Evolutionary conservation across 331 rosid species (phyloP).

Genomic region (Stylosanthes scabra): DNA sequence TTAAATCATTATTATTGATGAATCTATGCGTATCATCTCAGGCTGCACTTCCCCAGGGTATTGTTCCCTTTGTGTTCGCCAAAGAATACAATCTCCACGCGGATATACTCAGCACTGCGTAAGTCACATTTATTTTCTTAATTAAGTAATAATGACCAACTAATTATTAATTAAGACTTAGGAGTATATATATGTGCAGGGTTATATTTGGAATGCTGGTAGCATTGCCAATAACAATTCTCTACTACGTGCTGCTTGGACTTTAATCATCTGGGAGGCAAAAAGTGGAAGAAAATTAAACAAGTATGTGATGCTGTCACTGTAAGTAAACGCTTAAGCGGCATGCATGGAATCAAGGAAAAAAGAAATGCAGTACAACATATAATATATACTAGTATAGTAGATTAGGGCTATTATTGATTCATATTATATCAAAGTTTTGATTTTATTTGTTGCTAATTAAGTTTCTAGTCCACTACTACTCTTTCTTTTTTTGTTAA

Average conservation of each 20-base stretch:
- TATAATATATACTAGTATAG: constrained; percentile 32
- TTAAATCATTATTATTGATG: not conserved
- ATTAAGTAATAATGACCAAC: too few species aligned
- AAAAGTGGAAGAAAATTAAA: constrained; percentile 32
- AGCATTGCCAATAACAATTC: constrained; percentile 94
- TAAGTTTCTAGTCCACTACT: not conserved
- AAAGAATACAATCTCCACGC: constrained; percentile 97
- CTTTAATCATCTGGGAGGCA: too few species aligned
- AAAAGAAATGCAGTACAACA: constrained; percentile 18
- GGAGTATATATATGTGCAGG: constrained; percentile 53
- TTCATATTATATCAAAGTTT: constrained; percentile 32
- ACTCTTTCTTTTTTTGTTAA: constrained; percentile 6
- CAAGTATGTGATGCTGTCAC: not conserved
- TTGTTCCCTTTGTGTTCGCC: constrained; percentile 97
- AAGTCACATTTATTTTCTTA: constrained; percentile 32
- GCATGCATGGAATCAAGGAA: constrained; percentile 23
- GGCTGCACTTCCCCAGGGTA: constrained; percentile 99
- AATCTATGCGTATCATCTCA: too few species aligned
- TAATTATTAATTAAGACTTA: too few species aligned
- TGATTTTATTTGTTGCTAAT: constrained; percentile 28
- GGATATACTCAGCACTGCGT: constrained; percentile 99
- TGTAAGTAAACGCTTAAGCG: constrained; percentile 43
- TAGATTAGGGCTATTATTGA: constrained; percentile 25
- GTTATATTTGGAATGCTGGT: constrained; percentile 96
- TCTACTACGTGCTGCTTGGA: constrained; percentile 90